Evolutionary conservation across 2,329 filamentous ascomycete genomes (phyloP).

Genomic region (Curvularia eragrostidis): DNA sequence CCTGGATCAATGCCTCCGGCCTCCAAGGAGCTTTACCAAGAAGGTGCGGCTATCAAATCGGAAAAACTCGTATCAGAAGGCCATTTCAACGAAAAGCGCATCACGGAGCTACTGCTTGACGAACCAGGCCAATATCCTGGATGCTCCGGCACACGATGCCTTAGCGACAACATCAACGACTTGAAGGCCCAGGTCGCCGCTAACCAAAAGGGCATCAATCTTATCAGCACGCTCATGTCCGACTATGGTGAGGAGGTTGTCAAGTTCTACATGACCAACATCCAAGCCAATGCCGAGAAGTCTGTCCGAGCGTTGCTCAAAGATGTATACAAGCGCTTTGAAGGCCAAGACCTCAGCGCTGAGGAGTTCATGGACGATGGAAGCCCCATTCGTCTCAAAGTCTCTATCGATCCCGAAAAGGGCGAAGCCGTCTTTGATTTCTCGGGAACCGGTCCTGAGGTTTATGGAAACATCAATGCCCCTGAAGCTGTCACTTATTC

Average conservation of each 20-base stretch:
- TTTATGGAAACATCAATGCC: conserved; percentile 81
- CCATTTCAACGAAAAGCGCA: conserved; percentile 77
- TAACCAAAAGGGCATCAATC: conserved; percentile 82
- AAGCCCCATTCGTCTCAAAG: conserved; percentile 74
- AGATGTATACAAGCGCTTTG: conserved; percentile 71
- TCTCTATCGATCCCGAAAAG: conserved; percentile 75
- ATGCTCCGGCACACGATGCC: conserved; percentile 78
- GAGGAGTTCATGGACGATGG: conserved; percentile 89
- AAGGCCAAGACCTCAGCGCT: conserved; percentile 73
- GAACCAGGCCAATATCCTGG: conserved; percentile 78
- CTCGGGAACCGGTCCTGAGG: conserved; percentile 77
- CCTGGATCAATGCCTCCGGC: conserved; percentile 84
- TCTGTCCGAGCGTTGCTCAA: conserved; percentile 78
- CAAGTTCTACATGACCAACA: conserved; percentile 82
- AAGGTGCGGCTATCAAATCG: conserved; percentile 63
- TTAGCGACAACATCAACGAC: conserved; percentile 85
- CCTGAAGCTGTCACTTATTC: conserved; percentile 82
- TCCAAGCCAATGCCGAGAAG: conserved; percentile 79
- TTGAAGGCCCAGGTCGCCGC: conserved; percentile 86
- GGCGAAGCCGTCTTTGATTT: conserved; percentile 83
- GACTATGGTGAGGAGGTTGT: conserved; percentile 81
- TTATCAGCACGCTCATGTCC: conserved; percentile 75
- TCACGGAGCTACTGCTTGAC: conserved; percentile 72
- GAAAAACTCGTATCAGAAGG: conserved; percentile 77
- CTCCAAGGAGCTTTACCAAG: conserved; percentile 65